Evolutionary conservation across 1,139 yeast species (phyloP).

Genomic region (Lodderomyces orthopsilosis): DNA sequence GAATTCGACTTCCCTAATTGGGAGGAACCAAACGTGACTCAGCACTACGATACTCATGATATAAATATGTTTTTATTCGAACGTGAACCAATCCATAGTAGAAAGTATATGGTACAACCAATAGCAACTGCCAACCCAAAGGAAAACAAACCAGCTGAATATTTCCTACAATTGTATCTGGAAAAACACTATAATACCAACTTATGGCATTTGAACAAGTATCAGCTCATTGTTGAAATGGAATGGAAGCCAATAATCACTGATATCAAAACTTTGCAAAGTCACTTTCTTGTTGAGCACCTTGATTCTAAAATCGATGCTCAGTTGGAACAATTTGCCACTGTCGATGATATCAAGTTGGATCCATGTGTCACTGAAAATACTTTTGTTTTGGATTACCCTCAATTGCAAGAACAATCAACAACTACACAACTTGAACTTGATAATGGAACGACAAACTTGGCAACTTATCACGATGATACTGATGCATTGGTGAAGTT

Average conservation of each 20-base stretch:
- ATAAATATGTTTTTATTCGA: conserved; percentile 4
- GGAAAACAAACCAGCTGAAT: neutral
- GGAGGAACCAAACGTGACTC: conserved; percentile 1
- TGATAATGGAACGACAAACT: conserved; percentile 6
- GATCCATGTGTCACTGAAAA: neutral
- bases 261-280: conserved; percentile 5
- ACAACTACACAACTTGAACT: neutral
- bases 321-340: neutral
- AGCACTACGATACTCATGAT: neutral
- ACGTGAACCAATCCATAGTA: conserved; percentile 7
- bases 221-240: conserved; percentile 9
- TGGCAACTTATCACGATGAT: conserved; percentile 12
- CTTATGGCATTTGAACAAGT: conserved; percentile 9
- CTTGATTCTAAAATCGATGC: conserved; percentile 2
- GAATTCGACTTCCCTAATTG: neutral
- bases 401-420: neutral
- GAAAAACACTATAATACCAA: neutral
- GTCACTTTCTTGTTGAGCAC: conserved; percentile 2
- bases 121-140: conserved; percentile 3
- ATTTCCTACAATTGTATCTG: neutral
- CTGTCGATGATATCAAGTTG: neutral
- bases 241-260: conserved; percentile 11
- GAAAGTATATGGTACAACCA: conserved; percentile 11
- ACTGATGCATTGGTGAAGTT: conserved; percentile 10
- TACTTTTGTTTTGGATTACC: neutral